phyloP scores from a whole-genome alignment of 1,139 yeast genomes.

The Torulaspora globosa region DNA sequence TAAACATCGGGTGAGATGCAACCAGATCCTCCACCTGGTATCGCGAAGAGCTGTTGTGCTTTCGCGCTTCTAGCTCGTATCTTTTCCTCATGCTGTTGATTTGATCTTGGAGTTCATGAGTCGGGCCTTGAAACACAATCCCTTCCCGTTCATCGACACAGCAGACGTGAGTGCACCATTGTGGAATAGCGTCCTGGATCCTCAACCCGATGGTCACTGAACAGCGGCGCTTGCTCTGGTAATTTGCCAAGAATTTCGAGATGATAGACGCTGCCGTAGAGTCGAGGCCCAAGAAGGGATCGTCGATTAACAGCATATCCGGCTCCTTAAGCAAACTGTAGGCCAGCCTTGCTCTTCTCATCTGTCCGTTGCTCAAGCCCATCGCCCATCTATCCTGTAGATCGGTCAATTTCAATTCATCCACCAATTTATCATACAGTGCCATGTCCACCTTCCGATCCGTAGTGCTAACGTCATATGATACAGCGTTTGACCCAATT shows the following conservation, averaged over 20 bases:
- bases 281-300: conserved; percentile 88
- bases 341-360: conserved; percentile 84
- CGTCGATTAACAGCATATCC: conserved; percentile 67
- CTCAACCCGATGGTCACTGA: conserved; percentile 67
- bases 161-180: conserved; percentile 73
- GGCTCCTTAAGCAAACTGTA: conserved; percentile 65
- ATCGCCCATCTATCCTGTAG: conserved; percentile 72
- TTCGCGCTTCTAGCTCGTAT: conserved; percentile 23
- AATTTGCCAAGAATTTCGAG: conserved; percentile 44
- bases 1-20: conserved; percentile 26
- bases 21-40: conserved; percentile 23
- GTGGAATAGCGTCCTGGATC: conserved; percentile 68
- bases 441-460: conserved; percentile 34
- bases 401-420: conserved; percentile 52
- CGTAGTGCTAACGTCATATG: conserved; percentile 29
- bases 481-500: conserved; percentile 30
- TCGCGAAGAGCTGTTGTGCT: conserved; percentile 19
- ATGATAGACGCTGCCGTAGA: conserved; percentile 64
- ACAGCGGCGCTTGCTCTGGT: conserved; percentile 17
- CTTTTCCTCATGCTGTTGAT: conserved; percentile 34
- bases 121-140: conserved; percentile 47
- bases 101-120: conserved; percentile 34
- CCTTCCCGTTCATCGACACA: conserved; percentile 53
- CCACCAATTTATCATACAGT: conserved; percentile 44
- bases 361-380: conserved; percentile 89